Evolutionary conservation across 2,329 filamentous ascomycete species (phyloP).

Genomic region (Fusarium phyllophilum): DNA sequence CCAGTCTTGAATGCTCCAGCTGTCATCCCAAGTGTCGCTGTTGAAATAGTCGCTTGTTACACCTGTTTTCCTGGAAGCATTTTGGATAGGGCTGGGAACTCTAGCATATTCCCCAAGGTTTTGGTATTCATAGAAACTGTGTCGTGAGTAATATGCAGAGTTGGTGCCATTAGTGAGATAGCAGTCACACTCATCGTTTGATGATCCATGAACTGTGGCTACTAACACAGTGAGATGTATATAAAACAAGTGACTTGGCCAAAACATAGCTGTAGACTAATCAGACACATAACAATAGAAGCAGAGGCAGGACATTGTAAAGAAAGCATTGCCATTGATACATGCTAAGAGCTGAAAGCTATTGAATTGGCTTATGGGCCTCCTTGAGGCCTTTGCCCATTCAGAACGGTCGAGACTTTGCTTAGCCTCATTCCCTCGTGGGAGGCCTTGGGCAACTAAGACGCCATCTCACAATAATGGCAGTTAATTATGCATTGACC

Average conservation of each 20-base stretch:
- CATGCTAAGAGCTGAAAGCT: not conserved
- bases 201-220: not conserved
- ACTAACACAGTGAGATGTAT: conserved; percentile 15
- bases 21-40: conserved; percentile 48
- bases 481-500: too few species aligned
- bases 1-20: conserved; percentile 55
- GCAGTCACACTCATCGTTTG: conserved; percentile 55
- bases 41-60: conserved; percentile 54
- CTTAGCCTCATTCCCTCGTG: conserved; percentile 32
- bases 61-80: conserved; percentile 41
- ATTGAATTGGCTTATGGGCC: conserved; percentile 2
- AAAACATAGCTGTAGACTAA: conserved; percentile 9
- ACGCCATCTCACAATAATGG: not conserved
- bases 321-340: not conserved
- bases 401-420: conserved; percentile 23
- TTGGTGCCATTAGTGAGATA: conserved; percentile 59
- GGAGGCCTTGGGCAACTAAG: conserved; percentile 20
- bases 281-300: not conserved
- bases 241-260: not conserved
- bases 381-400: conserved; percentile 6
- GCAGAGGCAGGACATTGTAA: not conserved
- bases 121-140: conserved; percentile 63
- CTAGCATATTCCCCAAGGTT: conserved; percentile 52
- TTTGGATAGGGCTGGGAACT: conserved; percentile 47
- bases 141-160: conserved; percentile 56